Base-by-base conservation (phyloP, 164 flowering plant species). In the Protea cynaroides region DNA sequence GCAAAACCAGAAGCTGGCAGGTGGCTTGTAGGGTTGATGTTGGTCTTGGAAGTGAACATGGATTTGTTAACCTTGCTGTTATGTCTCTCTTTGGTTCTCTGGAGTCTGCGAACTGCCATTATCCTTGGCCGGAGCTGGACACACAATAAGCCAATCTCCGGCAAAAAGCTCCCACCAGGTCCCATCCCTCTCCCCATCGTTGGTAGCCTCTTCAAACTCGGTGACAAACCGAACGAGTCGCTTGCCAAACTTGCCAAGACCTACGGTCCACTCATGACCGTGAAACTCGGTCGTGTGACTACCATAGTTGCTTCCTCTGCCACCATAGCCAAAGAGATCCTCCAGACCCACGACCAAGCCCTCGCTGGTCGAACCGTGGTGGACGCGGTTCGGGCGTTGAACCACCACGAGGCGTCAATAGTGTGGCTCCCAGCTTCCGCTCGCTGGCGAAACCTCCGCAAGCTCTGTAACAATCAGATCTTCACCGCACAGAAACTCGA, bases 191-290 rank as follows among this genome's bases (percentile, higher is more conserved):
- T 67, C 8, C 81, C 83, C 10, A 43, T 80, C 21, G 21, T 80
- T 10, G 78, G 83, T 6, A 77, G 62, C 72, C 77, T 80, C 29
- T 44, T 65, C 34, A 49, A 63, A 7, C 70, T 80, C 9, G 81
- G 79, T 0, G 40, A 53, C 58, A 66, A 59, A 25, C 83, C 81
- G n/a, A 73, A 80, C 65, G 62, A 63, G 21, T 70, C 80, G 37
- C 63, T 80, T 4, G 58, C 75, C 60, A 14, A 61, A 21, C 76
- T 79, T 3, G 74, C 80, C 65, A 55, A 62, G 7, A 17, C 24
- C 21, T 62, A 80, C 51, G 79, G 81, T 25, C 79, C 83, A 1
- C 17, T 77, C 0, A 72, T 75, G 73, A 61, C 55, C 25, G 58
- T 80, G 7, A 51, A 66, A 6, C 69, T 80, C 0, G 79, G 81